Evolutionary conservation across 257 asterid species (phyloP).

Genomic region (Linaria vulgaris): DNA sequence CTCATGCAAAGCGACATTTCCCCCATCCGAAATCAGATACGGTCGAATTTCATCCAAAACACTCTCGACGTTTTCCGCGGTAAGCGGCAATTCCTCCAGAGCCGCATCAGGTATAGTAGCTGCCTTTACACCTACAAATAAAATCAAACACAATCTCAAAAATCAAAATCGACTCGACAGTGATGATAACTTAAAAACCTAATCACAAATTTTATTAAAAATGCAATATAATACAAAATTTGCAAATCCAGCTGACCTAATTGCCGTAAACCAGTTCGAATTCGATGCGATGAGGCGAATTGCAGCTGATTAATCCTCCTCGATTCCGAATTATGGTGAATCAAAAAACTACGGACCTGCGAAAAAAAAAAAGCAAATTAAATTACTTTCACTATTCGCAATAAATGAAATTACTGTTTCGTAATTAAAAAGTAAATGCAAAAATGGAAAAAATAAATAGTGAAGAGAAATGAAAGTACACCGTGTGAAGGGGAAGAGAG

Average conservation of each 20-base stretch:
- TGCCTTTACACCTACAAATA: conserved; percentile 43
- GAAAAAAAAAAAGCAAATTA: no score
- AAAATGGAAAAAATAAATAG: no score
- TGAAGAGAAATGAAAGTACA: no score
- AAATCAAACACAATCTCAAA: not conserved
- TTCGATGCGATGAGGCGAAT: not conserved
- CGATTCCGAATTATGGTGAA: no score
- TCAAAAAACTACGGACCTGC: no score
- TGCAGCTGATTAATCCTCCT: conserved; percentile 18
- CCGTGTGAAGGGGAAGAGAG: not conserved
- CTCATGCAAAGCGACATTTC: conserved; percentile 90
- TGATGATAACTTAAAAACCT: not conserved
- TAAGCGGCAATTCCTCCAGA: conserved; percentile 73
- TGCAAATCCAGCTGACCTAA: no score
- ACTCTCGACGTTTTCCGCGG: conserved; percentile 83
- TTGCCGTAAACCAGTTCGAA: no score
- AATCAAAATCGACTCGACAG: not conserved
- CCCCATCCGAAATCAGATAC: conserved; percentile 93
- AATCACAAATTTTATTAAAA: not conserved
- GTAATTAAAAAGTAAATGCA: no score
- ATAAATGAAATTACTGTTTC: no score
- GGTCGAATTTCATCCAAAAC: conserved; percentile 95
- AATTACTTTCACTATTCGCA: no score
- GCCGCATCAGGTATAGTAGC: conserved; percentile 73
- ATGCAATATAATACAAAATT: not conserved